phyloP scores from a whole-genome alignment of 2,329 filamentous ascomycete species.

The Aureobasidium sp. region DNA sequence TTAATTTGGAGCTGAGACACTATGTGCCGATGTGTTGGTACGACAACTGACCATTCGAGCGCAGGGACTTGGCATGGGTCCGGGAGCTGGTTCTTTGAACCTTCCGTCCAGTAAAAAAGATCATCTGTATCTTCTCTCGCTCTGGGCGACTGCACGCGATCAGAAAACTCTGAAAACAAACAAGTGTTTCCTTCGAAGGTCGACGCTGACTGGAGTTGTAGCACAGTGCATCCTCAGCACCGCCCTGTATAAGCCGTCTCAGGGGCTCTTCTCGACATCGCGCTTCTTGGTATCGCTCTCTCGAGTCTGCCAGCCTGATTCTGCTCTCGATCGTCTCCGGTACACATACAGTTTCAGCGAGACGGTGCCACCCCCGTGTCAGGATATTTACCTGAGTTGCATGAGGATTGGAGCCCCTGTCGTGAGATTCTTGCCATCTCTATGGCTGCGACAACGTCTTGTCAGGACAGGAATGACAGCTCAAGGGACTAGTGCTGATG shows the following conservation, averaged over 20 bases:
- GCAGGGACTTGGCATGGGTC: background rate
- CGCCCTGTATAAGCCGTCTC: background rate
- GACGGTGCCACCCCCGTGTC: background rate
- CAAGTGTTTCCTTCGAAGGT: background rate
- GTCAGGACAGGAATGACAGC: background rate
- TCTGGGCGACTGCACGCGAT: background rate
- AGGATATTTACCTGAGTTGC: background rate
- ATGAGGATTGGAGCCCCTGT: background rate
- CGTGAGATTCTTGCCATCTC: background rate
- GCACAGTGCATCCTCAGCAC: background rate
- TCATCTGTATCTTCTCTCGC: background rate
- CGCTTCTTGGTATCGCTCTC: background rate
- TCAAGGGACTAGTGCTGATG: background rate
- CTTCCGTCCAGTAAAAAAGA: background rate
- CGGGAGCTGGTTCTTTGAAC: background rate
- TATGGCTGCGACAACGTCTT: background rate
- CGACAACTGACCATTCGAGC: background rate
- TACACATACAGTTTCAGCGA: background rate
- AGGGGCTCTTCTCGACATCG: background rate
- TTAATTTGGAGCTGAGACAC: background rate
- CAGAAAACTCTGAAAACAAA: background rate
- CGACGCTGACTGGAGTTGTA: background rate
- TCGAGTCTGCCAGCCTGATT: background rate
- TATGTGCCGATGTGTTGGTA: background rate
- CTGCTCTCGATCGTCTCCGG: background rate